Evolutionary conservation across 2,329 filamentous ascomycete genomes (phyloP).

Genomic region (Penicillium griseofulvum): DNA sequence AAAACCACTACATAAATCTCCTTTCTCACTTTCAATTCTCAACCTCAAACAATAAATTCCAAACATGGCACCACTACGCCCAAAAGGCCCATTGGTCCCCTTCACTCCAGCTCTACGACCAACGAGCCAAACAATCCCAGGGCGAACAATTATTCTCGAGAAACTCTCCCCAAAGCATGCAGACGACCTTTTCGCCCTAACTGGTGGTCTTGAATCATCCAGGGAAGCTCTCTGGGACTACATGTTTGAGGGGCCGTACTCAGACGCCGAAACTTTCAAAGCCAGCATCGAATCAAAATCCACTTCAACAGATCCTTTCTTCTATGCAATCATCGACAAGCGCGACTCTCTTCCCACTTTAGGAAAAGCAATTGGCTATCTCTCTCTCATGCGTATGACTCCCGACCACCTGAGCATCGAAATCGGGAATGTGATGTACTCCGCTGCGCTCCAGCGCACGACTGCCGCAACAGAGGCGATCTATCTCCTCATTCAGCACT

Average conservation of each 20-base stretch:
- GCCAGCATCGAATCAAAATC: slow-evolving; percentile 23
- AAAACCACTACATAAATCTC: not conserved
- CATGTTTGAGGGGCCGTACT: slow-evolving; percentile 39
- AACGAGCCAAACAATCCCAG: slow-evolving; percentile 11
- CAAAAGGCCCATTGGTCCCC: slow-evolving; percentile 11
- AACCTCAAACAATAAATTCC: not conserved
- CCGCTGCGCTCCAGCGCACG: slow-evolving; percentile 52
- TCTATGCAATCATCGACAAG: slow-evolving; percentile 47
- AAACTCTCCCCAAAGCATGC: slow-evolving; percentile 29
- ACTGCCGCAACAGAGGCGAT: slow-evolving; percentile 57
- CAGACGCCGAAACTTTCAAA: slow-evolving; percentile 30
- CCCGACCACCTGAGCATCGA: slow-evolving; percentile 54
- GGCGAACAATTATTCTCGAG: slow-evolving; percentile 30
- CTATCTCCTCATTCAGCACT: slow-evolving; percentile 55
- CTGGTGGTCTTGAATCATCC: slow-evolving; percentile 24
- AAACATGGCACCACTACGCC: slow-evolving; percentile 9
- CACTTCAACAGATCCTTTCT: slow-evolving; percentile 38
- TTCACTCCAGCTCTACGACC: slow-evolving; percentile 9
- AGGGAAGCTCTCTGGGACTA: slow-evolving; percentile 42
- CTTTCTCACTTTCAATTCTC: not conserved
- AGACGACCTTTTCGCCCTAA: slow-evolving; percentile 28
- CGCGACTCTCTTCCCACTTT: slow-evolving; percentile 20
- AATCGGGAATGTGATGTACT: slow-evolving; percentile 57
- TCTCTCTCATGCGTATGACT: slow-evolving; percentile 48
- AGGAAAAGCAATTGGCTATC: slow-evolving; percentile 44